A percentile compares a stretch with the other conserved stretches of the same genome.
Evolutionary conservation across 768 basidiomycete species (phyloP).

Genomic region (Termitomyces sp.): DNA sequence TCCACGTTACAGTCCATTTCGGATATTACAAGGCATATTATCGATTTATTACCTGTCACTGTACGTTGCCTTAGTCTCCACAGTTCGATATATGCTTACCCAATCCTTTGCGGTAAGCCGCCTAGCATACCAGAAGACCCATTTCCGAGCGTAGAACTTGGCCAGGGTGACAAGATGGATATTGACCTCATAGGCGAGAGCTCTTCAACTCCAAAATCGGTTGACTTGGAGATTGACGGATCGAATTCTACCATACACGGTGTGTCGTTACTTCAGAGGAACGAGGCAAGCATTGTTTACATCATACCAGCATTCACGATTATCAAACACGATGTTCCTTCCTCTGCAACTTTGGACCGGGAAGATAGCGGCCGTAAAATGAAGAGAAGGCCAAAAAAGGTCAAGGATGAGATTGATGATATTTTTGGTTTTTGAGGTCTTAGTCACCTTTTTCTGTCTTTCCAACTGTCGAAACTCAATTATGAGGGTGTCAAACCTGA

Average conservation of each 20-base stretch:
- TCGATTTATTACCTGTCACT: constrained; percentile 24
- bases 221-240: not conserved
- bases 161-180: not conserved
- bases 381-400: constrained; percentile 40
- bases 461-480: not conserved
- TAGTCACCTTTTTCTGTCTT: not conserved
- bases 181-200: not conserved
- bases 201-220: not conserved
- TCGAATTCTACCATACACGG: not conserved
- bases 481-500: constrained; percentile 7
- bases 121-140: not conserved
- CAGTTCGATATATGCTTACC: not conserved
- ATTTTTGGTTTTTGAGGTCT: constrained; percentile 51
- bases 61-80: constrained; percentile 24
- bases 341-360: not conserved
- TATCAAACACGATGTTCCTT: constrained; percentile 1
- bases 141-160: not conserved
- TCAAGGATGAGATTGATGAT: constrained; percentile 64
- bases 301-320: constrained; percentile 5
- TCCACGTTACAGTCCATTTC: constrained; percentile 33
- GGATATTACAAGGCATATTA: constrained; percentile 26
- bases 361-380: constrained; percentile 5
- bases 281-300: not conserved
- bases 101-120: not conserved
- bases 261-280: not conserved